Evolutionary conservation across 208 protist genomes (phyloP).

Genomic region (Trypanosomatidae sp.): DNA sequence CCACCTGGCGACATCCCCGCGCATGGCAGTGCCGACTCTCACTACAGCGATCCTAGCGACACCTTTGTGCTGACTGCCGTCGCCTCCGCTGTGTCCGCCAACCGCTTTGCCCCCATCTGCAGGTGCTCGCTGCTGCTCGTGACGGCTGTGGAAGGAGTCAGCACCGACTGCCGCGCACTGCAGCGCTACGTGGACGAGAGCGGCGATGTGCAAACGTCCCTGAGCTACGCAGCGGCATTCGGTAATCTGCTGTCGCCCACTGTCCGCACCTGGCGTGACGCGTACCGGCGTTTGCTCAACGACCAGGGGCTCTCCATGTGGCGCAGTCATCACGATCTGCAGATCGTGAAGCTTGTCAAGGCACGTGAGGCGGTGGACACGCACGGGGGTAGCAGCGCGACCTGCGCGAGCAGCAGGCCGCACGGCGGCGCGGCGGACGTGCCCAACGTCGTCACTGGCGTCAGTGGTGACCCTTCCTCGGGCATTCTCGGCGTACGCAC

Average conservation of each 20-base stretch:
- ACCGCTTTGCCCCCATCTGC: conserved; percentile 11
- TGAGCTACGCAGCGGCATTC: conserved; percentile 61
- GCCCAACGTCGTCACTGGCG: neutral
- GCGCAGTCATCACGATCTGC: conserved; percentile 64
- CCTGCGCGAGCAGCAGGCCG: neutral
- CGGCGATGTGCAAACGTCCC: conserved; percentile 65
- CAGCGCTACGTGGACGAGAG: conserved; percentile 86
- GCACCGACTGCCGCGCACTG: conserved; percentile 36
- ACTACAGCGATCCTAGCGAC: neutral
- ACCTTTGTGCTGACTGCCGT: neutral
- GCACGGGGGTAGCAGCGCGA: neutral
- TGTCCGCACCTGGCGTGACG: conserved; percentile 59
- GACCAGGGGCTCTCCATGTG: conserved; percentile 46
- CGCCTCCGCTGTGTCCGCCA: neutral
- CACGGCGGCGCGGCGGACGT: neutral
- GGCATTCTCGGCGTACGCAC: neutral
- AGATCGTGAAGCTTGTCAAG: conserved; percentile 39
- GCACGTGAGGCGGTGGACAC: conserved; percentile 22
- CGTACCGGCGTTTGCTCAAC: conserved; percentile 64
- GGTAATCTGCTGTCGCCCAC: conserved; percentile 27
- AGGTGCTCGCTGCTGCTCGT: conserved; percentile 61
- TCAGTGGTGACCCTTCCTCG: conserved; percentile 2
- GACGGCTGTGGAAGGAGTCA: conserved; percentile 53
- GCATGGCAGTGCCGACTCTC: conserved; percentile 1
- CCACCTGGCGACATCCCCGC: neutral